Conservation (phyloP, 768 basidiomycete genomes). For the Rhizopogon vulgaris region DNA sequence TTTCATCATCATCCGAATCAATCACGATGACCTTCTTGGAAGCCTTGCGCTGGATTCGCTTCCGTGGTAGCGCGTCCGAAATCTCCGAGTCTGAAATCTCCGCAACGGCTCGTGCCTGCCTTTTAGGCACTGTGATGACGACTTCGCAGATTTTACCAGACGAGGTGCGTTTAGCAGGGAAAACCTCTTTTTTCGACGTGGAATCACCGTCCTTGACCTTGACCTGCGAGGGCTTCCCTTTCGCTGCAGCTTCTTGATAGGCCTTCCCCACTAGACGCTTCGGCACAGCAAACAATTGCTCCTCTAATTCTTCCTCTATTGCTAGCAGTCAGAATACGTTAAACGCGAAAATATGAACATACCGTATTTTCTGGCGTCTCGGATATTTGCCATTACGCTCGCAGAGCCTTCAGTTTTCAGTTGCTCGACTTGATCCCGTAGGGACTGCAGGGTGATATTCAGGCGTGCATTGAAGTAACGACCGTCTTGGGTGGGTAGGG, state of each 20-base stretch:
- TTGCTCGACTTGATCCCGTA: constrained; percentile 62
- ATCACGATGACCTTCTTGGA: constrained; percentile 35
- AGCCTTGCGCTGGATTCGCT: constrained; percentile 31
- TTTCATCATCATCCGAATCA: constrained; percentile 53
- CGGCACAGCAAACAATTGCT: constrained; percentile 36
- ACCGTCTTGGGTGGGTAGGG: constrained; percentile 72
- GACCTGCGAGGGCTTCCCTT: constrained; percentile 21
- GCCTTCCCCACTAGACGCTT: constrained; percentile 75
- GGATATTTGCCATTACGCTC: constrained; percentile 60
- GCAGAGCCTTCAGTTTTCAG: constrained; percentile 59
- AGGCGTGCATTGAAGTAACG: constrained; percentile 87
- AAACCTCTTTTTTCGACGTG: constrained; percentile 16
- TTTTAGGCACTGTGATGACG: constrained; percentile 36
- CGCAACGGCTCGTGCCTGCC: constrained; percentile 11
- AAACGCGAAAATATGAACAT: constrained; percentile 13
- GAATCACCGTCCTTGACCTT: constrained; percentile 8
- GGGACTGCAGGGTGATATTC: constrained; percentile 48
- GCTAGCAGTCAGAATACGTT: constrained; percentile 7
- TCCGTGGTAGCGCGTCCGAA: constrained; percentile 32
- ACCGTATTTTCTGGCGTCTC: constrained; percentile 57
- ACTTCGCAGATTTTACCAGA: constrained; percentile 51
- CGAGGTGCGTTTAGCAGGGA: constrained; percentile 24
- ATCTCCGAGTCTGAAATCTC: constrained; percentile 25
- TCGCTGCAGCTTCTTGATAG: constrained; percentile 57
- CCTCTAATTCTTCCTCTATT: constrained; percentile 47